A percentile compares a stretch with the other conserved stretches of the same genome.
phyloP scores from a whole-genome alignment of 768 basidiomycete genomes.

The Serendipita indica region DNA sequence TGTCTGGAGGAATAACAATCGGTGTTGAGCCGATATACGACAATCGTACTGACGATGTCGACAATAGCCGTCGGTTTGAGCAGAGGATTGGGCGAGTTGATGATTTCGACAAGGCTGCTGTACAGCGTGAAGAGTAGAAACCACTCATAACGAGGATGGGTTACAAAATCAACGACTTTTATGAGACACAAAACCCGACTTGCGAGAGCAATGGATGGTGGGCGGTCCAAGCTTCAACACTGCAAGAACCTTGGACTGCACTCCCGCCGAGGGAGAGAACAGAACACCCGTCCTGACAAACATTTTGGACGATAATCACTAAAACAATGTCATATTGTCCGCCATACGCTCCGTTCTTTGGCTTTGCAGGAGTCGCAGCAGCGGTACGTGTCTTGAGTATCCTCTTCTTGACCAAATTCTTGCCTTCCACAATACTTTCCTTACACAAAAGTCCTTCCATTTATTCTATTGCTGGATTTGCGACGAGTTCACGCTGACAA shows the following conservation, averaged over 20 bases:
- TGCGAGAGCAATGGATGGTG: too few species aligned
- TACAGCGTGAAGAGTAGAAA: neutral
- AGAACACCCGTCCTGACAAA: neutral
- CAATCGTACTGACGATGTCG: neutral
- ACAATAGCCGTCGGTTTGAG: neutral
- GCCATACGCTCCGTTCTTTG: slow-evolving; percentile 95
- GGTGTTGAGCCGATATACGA: neutral
- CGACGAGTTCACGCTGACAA: too few species aligned
- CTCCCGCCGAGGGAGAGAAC: neutral
- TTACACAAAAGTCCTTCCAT: neutral
- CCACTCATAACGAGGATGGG: neutral
- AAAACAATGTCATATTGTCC: slow-evolving; percentile 41
- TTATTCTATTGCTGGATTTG: neutral
- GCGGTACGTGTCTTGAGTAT: slow-evolving; percentile 44
- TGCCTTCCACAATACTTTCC: neutral
- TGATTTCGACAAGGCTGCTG: neutral
- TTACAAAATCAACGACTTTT: neutral
- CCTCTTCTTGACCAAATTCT: neutral
- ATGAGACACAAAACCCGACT: too few species aligned
- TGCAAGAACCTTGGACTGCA: neutral
- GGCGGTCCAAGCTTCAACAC: neutral
- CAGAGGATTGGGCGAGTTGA: neutral
- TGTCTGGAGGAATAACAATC: neutral
- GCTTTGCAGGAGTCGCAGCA: slow-evolving; percentile 90
- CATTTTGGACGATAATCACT: neutral